Evolutionary conservation across 768 basidiomycete genomes (phyloP).

Genomic region (Rubroboletus satanas): DNA sequence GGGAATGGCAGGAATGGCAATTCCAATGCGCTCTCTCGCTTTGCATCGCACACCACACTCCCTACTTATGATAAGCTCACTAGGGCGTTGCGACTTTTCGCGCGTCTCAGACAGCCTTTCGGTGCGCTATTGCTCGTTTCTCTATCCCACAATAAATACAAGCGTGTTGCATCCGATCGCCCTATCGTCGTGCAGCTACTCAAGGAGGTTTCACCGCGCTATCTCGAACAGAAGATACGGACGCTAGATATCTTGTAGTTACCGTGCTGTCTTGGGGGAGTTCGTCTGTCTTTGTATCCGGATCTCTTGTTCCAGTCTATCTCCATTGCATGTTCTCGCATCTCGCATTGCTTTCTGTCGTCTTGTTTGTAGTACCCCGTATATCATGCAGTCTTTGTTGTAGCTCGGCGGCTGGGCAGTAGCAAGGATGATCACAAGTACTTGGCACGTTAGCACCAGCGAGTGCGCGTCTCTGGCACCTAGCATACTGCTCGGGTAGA

Average conservation of each 20-base stretch:
- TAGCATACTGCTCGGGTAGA: too few relatives aligned
- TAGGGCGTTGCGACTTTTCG: neutral
- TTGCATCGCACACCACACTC: neutral
- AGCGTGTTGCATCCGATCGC: neutral
- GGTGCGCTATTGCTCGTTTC: neutral
- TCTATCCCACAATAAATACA: neutral
- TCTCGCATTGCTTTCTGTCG: neutral
- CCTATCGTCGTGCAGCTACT: neutral
- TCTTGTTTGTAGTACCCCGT: neutral
- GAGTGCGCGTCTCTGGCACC: too few relatives aligned
- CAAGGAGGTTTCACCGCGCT: neutral
- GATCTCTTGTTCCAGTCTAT: neutral
- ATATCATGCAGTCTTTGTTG: too few relatives aligned
- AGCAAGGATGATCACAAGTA: too few relatives aligned
- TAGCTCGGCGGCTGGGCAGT: too few relatives aligned
- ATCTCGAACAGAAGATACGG: neutral
- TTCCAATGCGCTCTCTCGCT: neutral
- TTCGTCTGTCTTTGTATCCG: neutral
- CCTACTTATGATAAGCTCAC: neutral
- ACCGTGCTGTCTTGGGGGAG: neutral
- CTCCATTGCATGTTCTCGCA: neutral
- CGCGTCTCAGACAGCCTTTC: neutral
- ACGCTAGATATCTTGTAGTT: neutral
- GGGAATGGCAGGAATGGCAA: neutral
- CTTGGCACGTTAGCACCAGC: too few relatives aligned